Base-by-base conservation (phyloP, 108 stramenopile genomes). In the Fistulifera pelliculosa region DNA sequence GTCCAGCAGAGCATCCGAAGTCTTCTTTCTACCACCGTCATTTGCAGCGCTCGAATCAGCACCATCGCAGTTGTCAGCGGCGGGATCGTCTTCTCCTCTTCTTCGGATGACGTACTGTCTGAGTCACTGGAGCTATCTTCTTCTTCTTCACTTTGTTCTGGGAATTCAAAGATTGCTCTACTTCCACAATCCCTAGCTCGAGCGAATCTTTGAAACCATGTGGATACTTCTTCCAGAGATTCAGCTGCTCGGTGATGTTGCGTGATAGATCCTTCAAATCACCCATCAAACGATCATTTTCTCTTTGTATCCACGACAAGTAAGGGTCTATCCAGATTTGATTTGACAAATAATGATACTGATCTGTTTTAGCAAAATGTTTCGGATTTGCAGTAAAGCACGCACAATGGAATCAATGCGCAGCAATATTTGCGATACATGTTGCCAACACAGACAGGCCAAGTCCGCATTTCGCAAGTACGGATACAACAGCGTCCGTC, bases 401-500 rank as follows among this genome's bases (percentile, higher is more conserved):
- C 86, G 81, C 44, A 93, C 53, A 12, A 93, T 51, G 31, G 3
- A 35, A 35, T 35, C 31, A 41, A 48, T 28, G 19, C 6, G 3
- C 1, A 81, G 79, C 43, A 94, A n/a, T 39, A 94, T 85, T 15
- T 27, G 27, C 13, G 61, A 41, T 4, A 80, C 68, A 27, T 74
- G 61, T 12, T 57, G 35, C 57, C 68, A 63, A 5, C 64, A 56
- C 25, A 52, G 40, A 3, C 16, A 11, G 19, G 66, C 62, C 55
- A 91, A 62, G 1, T 65, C 44, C 56, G 69, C 77, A 59, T 81
- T 87, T 35, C 95, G 73, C 47, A 92, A 61, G 49, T 96, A 96
- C 43, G 95, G 95, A 66, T 94, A 94, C 8, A 90, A 74, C 62
- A 94, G 59, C 23, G 77, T 62, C 22, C 93, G 80, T 14, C 95